phyloP scores from a whole-genome alignment of 2,329 filamentous ascomycete genomes.

The Parasarocladium wereldwijsianum region DNA sequence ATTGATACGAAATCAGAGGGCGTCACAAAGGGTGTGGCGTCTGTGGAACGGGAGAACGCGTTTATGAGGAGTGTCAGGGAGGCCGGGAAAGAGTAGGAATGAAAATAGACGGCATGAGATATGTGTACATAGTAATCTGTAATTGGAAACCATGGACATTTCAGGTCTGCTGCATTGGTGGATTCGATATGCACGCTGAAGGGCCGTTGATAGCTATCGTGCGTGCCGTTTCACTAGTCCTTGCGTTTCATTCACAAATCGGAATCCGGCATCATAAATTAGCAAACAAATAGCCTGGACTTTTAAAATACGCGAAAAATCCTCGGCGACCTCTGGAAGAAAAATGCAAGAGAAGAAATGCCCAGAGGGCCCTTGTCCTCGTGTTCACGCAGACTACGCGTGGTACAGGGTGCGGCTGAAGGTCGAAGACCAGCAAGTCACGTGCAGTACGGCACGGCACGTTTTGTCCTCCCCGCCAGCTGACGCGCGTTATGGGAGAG shows the following conservation, averaged over 20 bases:
- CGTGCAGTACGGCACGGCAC: too few species aligned
- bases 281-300: neutral
- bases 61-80: conserved; percentile 26
- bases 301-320: neutral
- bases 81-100: conserved; percentile 20
- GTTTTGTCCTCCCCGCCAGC: too few species aligned
- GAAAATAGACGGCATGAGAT: conserved; percentile 1
- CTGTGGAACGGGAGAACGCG: conserved; percentile 31
- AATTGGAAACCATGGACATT: neutral
- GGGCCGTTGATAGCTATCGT: neutral
- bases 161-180: neutral
- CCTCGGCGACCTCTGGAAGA: neutral
- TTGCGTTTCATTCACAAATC: neutral
- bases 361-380: neutral
- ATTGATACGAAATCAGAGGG: conserved; percentile 11
- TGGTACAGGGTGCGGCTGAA: neutral
- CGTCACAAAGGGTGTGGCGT: conserved; percentile 14
- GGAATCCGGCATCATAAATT: neutral
- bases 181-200: neutral
- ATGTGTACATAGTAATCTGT: neutral
- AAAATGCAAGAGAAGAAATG: neutral
- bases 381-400: neutral
- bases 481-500: too few species aligned
- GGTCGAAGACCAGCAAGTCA: neutral
- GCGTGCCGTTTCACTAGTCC: neutral